Evolutionary conservation across 2,329 filamentous ascomycete species (phyloP), one percentile per base, ranked within the genome.

Genomic region (Claviceps pazoutovae): DNA sequence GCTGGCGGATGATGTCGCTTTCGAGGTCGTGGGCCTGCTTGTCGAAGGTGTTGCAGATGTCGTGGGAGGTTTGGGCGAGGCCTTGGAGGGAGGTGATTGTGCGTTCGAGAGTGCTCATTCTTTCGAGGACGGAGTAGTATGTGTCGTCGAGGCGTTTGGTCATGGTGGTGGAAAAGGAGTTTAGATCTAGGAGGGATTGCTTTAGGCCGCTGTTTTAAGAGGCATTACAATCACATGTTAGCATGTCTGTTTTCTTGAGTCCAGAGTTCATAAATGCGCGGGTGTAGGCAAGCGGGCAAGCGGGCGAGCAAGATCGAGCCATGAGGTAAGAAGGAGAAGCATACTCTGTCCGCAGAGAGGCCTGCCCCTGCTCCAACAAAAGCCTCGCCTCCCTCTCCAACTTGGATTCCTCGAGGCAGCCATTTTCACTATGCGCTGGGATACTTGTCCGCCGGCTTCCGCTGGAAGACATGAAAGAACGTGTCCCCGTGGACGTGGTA

Each of bases 51-150:
- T 69, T 67, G 54, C 78, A 76, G 8, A 84, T 71, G 49, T 78
- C 72, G 51, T 73, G 74, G 5, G 82, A 82, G 59, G 78, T 71
- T 34, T 70, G 70, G 0, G 83, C 80, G n/a, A 91, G 73, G 57
- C 84, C 80, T 60, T 81, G 82, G 30, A 91, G 70, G 2, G 75
- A 76, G 5, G 71, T 64, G 41, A 89, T 76, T 1, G 81, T 87
- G 57, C 72, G 75, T 51, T 83, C 82, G 39, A 90, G 70, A 1
- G 74, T 65, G 48, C 75, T 75, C 48, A 85, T 74, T 61, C 84
- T 86, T 62, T 87, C 82, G 34, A 88, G 71, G 9, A 89, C 76
- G 0, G 79, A 78, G 56, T 86, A 85, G 67, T 89, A 90, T 3
- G 83, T 83, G 53, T 84, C 79, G 63, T 90, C 85, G 43, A 91